phyloP scores from a whole-genome alignment of 1,139 yeast species.

The Debaryomyces sp. region DNA sequence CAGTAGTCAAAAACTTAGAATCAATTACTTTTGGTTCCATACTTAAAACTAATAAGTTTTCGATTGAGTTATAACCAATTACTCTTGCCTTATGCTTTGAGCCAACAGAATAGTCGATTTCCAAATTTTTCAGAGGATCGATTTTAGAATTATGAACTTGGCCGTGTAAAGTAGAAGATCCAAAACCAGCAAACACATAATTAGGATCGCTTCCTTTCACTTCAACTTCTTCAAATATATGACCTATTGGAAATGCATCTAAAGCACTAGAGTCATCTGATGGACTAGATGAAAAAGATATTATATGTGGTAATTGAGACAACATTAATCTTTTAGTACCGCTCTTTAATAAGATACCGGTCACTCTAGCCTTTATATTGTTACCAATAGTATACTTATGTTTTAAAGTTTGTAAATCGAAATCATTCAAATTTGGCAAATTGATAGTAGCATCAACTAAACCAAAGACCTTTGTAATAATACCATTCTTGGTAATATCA shows the following conservation, averaged over 20 bases:
- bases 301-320: conserved; percentile 63
- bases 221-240: conserved; percentile 59
- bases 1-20: conserved; percentile 63
- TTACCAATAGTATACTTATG: conserved; percentile 70
- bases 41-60: conserved; percentile 67
- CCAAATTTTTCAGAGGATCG: conserved; percentile 52
- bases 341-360: conserved; percentile 58
- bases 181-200: conserved; percentile 60
- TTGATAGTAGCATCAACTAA: conserved; percentile 72
- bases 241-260: conserved; percentile 80
- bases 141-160: conserved; percentile 76
- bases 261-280: conserved; percentile 33
- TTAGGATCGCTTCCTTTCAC: conserved; percentile 59
- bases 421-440: conserved; percentile 63
- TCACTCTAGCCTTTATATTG: conserved; percentile 67
- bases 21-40: conserved; percentile 66
- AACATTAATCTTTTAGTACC: conserved; percentile 65
- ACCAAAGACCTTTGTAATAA: conserved; percentile 70
- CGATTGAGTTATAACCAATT: conserved; percentile 66
- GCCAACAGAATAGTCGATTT: conserved; percentile 58
- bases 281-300: conserved; percentile 24
- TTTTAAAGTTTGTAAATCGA: conserved; percentile 50
- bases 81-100: conserved; percentile 78
- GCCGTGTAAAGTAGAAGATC: conserved; percentile 58
- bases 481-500: conserved; percentile 62